Percentiles rank a stretch among this genome's conserved stretches.
Conservation (phyloP, 805 yeast genomes). For the Scheffersomyces ergatensis region DNA sequence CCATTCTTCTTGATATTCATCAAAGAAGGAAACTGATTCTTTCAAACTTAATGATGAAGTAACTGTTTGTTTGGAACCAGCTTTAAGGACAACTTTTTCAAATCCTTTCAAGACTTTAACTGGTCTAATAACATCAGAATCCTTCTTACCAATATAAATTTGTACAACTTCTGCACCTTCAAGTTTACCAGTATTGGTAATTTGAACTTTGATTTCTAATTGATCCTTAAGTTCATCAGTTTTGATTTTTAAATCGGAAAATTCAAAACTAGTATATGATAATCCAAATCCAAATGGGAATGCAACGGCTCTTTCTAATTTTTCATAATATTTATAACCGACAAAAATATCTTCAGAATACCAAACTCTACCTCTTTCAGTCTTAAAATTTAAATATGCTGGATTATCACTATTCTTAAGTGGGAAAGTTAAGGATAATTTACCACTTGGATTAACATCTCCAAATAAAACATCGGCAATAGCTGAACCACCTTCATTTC, state of each 20-base stretch:
- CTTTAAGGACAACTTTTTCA: slow-evolving; percentile 21
- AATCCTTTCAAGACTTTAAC: slow-evolving; percentile 28
- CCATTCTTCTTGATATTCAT: slow-evolving; percentile 26
- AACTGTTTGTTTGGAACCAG: slow-evolving; percentile 13
- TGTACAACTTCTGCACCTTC: slow-evolving; percentile 29
- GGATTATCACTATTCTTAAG: slow-evolving; percentile 22
- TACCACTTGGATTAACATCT: slow-evolving; percentile 30
- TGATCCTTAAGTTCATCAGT: slow-evolving; percentile 12
- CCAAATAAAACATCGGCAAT: slow-evolving; percentile 33
- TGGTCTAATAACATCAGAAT: slow-evolving; percentile 19
- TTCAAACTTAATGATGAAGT: slow-evolving; percentile 16
- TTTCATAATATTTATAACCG: slow-evolving; percentile 31
- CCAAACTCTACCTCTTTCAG: slow-evolving; percentile 29
- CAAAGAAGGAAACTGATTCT: slow-evolving; percentile 28
- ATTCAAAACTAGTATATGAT: slow-evolving; percentile 24
- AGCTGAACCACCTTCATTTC: slow-evolving; percentile 30
- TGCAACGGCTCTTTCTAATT: slow-evolving; percentile 20
- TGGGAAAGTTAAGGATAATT: slow-evolving; percentile 24
- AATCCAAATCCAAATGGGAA: slow-evolving; percentile 34
- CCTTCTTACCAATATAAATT: slow-evolving; percentile 18
- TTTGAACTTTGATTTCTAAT: slow-evolving; percentile 14
- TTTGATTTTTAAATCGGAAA: slow-evolving; percentile 11
- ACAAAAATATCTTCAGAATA: slow-evolving; percentile 32
- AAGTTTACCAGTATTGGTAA: slow-evolving; percentile 20
- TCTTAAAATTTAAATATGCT: slow-evolving; percentile 24